These are phyloP conservation scores for Phialophora chinensis DNA, from an alignment of 2,329 filamentous ascomycete genomes.

Conservation along the genomic window DNA sequence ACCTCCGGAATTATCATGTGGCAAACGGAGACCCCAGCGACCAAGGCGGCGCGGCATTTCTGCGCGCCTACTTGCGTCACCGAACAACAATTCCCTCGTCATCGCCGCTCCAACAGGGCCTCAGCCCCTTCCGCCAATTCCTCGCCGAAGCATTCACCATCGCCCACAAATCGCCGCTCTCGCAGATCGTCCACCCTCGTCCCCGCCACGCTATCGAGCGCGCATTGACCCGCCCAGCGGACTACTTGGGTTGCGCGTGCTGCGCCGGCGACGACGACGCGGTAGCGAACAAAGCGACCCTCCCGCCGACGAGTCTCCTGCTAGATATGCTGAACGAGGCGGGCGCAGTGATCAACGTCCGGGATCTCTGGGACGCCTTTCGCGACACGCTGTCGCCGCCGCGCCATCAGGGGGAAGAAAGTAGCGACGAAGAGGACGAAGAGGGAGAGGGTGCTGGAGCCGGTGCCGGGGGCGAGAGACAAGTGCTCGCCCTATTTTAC, in stretches of 20 bases:
- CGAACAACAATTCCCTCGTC: constrained; percentile 10
- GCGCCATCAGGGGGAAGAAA: constrained; percentile 2
- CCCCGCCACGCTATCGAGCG: constrained; percentile 66
- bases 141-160: constrained; percentile 65
- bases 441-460: constrained; percentile 39
- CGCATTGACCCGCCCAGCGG: constrained; percentile 63
- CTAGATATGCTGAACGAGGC: constrained; percentile 70
- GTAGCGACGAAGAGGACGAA: constrained; percentile 40
- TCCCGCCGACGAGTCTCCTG: constrained; percentile 64
- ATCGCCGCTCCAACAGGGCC: neutral
- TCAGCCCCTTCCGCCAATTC: constrained; percentile 50
- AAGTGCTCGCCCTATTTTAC: constrained; percentile 76
- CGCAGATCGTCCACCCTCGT: constrained; percentile 63
- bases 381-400: constrained; percentile 33
- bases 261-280: constrained; percentile 42
- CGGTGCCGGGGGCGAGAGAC: constrained; percentile 13
- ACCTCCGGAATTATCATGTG: neutral
- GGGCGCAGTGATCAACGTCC: constrained; percentile 64
- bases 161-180: constrained; percentile 62
- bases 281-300: constrained; percentile 53
- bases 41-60: neutral
- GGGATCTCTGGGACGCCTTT: constrained; percentile 68
- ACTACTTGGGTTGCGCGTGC: constrained; percentile 65
- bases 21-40: neutral
- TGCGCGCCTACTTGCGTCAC: constrained; percentile 13